Conservation (phyloP, 2,329 filamentous ascomycete genomes). For the Fusarium fujikuroi region DNA sequence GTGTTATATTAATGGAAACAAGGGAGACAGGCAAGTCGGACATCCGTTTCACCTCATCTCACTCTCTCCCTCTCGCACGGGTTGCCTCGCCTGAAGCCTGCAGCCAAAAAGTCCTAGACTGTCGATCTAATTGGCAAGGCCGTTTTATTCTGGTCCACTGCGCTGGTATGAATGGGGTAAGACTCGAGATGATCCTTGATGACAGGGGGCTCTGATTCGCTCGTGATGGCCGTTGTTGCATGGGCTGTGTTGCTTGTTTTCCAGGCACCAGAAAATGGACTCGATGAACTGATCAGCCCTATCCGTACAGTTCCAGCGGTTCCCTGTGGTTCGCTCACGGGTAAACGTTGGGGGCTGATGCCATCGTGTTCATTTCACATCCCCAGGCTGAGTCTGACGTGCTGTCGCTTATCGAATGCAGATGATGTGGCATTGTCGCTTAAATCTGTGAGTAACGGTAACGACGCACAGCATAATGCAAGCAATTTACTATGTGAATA, state of each 20-base stretch:
- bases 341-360: background rate
- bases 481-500: background rate
- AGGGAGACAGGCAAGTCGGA: background rate
- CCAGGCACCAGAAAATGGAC: slow-evolving; percentile 39
- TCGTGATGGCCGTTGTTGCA: slow-evolving; percentile 48
- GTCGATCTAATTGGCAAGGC: slow-evolving; percentile 15
- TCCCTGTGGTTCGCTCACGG: background rate
- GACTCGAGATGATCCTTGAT: slow-evolving; percentile 19
- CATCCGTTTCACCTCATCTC: slow-evolving; percentile 17
- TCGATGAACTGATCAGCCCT: slow-evolving; percentile 38
- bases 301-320: slow-evolving; percentile 8
- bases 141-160: slow-evolving; percentile 20
- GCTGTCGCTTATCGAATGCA: background rate
- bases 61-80: slow-evolving; percentile 13
- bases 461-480: background rate
- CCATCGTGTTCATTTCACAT: background rate
- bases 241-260: slow-evolving; percentile 42
- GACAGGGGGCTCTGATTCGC: slow-evolving; percentile 36
- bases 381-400: background rate
- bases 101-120: slow-evolving; percentile 11
- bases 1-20: slow-evolving; percentile 22
- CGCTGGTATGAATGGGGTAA: slow-evolving; percentile 16
- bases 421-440: background rate
- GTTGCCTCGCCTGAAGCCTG: slow-evolving; percentile 32
- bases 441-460: background rate